Percentiles rank a stretch among this genome's conserved stretches.
Conservation (phyloP, 2,329 filamentous ascomycete genomes). For the Septoria petroselini region DNA sequence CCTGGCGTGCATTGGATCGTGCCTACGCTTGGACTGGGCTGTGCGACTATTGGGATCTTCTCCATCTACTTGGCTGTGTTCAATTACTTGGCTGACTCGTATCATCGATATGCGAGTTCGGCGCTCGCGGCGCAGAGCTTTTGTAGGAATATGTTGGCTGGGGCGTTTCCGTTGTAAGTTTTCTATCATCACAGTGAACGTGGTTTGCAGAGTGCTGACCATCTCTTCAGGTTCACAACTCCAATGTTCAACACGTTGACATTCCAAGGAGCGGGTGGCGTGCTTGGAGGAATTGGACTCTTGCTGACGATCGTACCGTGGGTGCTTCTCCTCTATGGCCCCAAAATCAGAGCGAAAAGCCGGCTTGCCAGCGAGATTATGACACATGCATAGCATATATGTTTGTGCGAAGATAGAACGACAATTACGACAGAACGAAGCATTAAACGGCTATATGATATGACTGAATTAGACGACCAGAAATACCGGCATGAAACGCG, state of each 20-base stretch:
- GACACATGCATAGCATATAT: not conserved
- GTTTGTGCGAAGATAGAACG: not conserved
- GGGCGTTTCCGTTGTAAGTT: conserved; percentile 66
- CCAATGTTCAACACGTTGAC: conserved; percentile 72
- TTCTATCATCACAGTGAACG: not conserved
- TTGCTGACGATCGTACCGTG: conserved; percentile 78
- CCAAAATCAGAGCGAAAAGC: conserved; percentile 69
- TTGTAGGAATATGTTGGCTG: conserved; percentile 79
- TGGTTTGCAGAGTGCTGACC: not conserved
- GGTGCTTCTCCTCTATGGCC: conserved; percentile 76
- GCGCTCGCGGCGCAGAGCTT: conserved; percentile 83
- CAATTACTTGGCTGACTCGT: conserved; percentile 88
- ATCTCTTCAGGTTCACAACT: conserved; percentile 53
- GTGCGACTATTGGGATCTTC: conserved; percentile 82
- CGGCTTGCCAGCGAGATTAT: conserved; percentile 60
- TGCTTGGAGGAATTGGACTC: conserved; percentile 69
- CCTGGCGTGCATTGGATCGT: conserved; percentile 66
- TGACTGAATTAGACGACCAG: not conserved
- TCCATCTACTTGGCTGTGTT: conserved; percentile 84
- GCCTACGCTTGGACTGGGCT: conserved; percentile 65
- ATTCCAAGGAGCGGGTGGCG: conserved; percentile 65
- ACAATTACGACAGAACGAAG: not conserved
- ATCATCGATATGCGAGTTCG: conserved; percentile 78
- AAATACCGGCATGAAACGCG: not conserved
- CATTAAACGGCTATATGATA: conserved; percentile 1